Evolutionary conservation across 345 rosid genomes (phyloP).

Genomic region (Fremontodendron californicum): DNA sequence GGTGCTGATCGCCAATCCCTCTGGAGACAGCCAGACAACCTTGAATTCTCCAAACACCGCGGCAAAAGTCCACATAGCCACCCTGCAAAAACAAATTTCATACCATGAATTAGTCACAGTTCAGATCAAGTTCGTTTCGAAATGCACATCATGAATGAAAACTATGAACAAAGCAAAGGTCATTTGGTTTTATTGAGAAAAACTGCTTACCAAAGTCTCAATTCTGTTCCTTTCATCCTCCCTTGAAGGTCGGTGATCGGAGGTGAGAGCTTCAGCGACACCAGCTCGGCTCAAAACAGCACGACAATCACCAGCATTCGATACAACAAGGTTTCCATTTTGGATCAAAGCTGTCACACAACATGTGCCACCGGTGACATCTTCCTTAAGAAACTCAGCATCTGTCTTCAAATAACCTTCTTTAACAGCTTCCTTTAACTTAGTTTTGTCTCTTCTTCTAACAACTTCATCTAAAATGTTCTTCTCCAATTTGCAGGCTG

Average conservation of each 20-base stretch:
- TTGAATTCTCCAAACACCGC: constrained; percentile 77
- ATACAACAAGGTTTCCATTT: constrained; percentile 66
- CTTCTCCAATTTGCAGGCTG: constrained; percentile 49
- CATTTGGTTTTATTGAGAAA: neutral
- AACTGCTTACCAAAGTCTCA: constrained; percentile 50
- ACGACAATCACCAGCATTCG: constrained; percentile 91
- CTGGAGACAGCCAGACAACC: constrained; percentile 82
- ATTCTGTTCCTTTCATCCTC: constrained; percentile 74
- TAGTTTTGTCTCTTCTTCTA: constrained; percentile 33
- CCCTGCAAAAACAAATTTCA: constrained; percentile 37
- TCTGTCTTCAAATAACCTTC: constrained; percentile 74
- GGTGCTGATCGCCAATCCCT: constrained; percentile 65
- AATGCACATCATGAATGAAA: neutral
- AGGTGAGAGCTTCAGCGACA: constrained; percentile 70
- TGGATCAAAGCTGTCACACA: constrained; percentile 76
- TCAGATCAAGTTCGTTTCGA: neutral
- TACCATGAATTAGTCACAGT: neutral
- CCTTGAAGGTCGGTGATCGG: constrained; percentile 81
- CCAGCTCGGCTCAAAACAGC: constrained; percentile 84
- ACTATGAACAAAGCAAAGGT: neutral
- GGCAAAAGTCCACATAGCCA: constrained; percentile 68
- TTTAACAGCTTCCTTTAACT: constrained; percentile 54
- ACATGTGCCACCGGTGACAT: constrained; percentile 73
- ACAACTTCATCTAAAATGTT: constrained; percentile 49
- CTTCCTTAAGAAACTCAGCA: constrained; percentile 56